A percentile compares a stretch with the other conserved stretches of the same genome.
These are phyloP conservation scores for Annona cherimola DNA, from an alignment of 164 flowering plant species.

Conservation along the genomic window DNA sequence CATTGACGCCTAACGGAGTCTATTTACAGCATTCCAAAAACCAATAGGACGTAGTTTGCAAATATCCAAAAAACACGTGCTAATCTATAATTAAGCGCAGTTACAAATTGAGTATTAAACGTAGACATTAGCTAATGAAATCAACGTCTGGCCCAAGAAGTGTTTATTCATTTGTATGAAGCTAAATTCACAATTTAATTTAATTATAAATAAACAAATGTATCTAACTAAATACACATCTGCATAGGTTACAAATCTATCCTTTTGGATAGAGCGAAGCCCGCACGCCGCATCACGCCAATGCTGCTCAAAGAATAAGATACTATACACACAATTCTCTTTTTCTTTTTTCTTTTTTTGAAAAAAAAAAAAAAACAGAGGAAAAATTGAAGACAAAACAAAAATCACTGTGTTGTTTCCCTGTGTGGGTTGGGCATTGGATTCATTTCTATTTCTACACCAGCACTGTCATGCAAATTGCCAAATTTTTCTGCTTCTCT, in stretches of 20 bases:
- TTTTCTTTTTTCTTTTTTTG: no score
- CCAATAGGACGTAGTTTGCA: no score
- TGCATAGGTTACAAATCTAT: slow-evolving; percentile 25
- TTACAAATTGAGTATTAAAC: no score
- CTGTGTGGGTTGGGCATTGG: slow-evolving; percentile 24
- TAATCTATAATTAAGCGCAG: no score
- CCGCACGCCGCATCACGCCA: slow-evolving; percentile 8
- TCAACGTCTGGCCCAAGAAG: no score
- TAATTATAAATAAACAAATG: slow-evolving; percentile 2
- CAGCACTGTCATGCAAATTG: slow-evolving; percentile 21
- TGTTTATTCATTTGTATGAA: background rate
- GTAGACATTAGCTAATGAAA: no score
- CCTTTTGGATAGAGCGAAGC: slow-evolving; percentile 30
- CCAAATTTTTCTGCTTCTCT: slow-evolving; percentile 76
- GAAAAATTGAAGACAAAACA: slow-evolving; percentile 3
- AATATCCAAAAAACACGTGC: no score
- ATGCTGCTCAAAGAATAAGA: slow-evolving; percentile 27
- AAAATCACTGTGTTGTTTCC: slow-evolving; percentile 20
- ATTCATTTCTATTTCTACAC: slow-evolving; percentile 56
- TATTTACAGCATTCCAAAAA: no score
- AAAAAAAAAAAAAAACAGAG: background rate
- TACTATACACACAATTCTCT: slow-evolving; percentile 19
- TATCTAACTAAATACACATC: slow-evolving; percentile 3
- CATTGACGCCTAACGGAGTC: no score
- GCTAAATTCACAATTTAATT: background rate